Conservation (phyloP, 2,329 filamentous ascomycete genomes). For the Fusarium sp. region DNA sequence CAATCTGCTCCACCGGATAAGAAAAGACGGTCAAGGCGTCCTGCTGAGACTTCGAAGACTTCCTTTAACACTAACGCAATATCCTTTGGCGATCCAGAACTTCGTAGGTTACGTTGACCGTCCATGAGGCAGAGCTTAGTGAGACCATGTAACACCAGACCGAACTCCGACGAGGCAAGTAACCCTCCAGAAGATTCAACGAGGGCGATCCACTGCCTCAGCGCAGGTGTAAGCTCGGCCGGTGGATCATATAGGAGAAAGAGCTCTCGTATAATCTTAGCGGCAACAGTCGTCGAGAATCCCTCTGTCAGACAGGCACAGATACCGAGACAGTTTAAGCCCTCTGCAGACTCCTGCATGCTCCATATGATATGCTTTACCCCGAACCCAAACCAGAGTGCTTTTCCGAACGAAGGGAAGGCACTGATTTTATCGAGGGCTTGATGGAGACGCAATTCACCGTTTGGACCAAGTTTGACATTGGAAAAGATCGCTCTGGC, state of each 20-base stretch:
- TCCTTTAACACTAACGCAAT: accelerated
- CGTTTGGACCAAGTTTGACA: accelerated
- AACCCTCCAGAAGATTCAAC: accelerated
- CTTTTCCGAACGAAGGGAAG: accelerated
- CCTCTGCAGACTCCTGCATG: background rate
- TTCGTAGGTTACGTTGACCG: accelerated
- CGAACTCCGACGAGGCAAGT: accelerated
- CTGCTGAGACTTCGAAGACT: accelerated
- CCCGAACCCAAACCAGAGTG: accelerated
- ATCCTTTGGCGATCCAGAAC: background rate
- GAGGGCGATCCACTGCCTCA: accelerated
- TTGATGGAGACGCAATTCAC: accelerated
- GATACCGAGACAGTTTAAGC: background rate
- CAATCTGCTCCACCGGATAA: accelerated
- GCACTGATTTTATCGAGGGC: background rate
- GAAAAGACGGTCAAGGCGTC: background rate
- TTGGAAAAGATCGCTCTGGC: background rate
- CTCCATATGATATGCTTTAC: background rate
- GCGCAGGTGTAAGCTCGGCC: accelerated
- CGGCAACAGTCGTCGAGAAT: accelerated
- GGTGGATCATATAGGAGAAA: accelerated
- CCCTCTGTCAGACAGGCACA: background rate
- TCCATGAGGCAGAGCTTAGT: accelerated
- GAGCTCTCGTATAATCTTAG: background rate
- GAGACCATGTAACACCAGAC: accelerated